Base-by-base conservation (phyloP, 2,329 filamentous ascomycete genomes). In the Helotiales sp. region DNA sequence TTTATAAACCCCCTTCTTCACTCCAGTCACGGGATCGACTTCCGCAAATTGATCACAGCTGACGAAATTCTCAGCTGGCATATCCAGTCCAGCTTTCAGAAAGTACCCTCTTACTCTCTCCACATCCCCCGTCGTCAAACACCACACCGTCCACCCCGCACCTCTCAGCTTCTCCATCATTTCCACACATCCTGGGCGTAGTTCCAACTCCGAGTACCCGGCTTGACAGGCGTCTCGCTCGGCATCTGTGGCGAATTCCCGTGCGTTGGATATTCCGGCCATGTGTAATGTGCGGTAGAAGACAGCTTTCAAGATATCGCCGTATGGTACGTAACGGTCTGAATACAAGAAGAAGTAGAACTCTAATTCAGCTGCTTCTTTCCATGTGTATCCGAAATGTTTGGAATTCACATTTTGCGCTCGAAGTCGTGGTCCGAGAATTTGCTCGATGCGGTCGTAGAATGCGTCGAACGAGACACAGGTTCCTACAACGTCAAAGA, bases 401-500 rank as follows among this genome's bases (percentile, higher is more conserved):
- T 78, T 77, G 0, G 82, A 74, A 7, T 78, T 79, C 67, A 85
- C 78, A 64, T 75, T 76, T 40, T 81, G 70, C 7, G 75, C 68
- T 6, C 71, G 72, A 0, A 86, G 80, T 10, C 77, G 75, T 3
- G 77, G 66, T 37, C 83, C 83, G 7, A 85, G 78, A 20, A 77
- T 77, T 2, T 73, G 60, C 4, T 82, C 78, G 37, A 86, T 78
- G 32, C 77, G 76, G 11, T 78, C 74, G 67, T 79, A 80, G 71
- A 81, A 81, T 58, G 78, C 78, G 17, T 83, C 61, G 74, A 82
- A 84, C 22, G 78, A 81, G 47, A 85, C 81, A 64, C 79, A 79
- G n/a, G 83, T 85, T 57, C 83, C 83, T 52, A 87, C 85, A 1
- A 87, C 80, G 72, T 85, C 82, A 69, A 84, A 84, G 32, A 84